A percentile compares a stretch with the other conserved stretches of the same genome.
phyloP scores from a whole-genome alignment of 306 rosid species.

The Albizia julibrissin region DNA sequence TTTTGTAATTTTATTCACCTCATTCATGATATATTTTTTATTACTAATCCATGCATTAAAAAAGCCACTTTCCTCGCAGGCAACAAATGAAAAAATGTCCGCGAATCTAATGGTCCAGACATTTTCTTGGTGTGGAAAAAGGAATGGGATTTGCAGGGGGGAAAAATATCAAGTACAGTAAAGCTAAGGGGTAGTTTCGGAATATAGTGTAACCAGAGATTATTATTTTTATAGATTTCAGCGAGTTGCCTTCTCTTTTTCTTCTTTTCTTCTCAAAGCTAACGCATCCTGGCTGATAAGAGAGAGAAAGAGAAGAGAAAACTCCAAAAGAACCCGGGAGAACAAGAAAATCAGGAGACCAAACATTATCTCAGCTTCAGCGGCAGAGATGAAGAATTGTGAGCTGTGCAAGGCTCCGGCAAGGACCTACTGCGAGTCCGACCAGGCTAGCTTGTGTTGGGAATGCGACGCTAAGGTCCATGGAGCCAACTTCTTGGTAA shows the following conservation, averaged over 20 bases:
- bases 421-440: constrained; percentile 68
- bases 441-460: constrained; percentile 81
- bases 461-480: constrained; percentile 77
- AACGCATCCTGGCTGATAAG: constrained; percentile 24
- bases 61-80: not conserved
- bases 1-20: not conserved
- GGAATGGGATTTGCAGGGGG: not conserved
- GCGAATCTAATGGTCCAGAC: not conserved
- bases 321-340: not conserved
- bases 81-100: not conserved
- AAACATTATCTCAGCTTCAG: not conserved
- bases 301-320: constrained; percentile 31
- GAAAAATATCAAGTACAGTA: not conserved
- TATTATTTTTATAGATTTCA: constrained; percentile 19
- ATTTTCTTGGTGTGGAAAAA: not conserved
- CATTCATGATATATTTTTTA: not conserved
- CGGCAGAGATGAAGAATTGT: constrained; percentile 58
- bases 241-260: not conserved
- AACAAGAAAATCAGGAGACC: constrained; percentile 24
- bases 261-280: not conserved
- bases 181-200: constrained; percentile 29
- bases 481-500: constrained; percentile 73
- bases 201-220: constrained; percentile 3
- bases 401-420: constrained; percentile 69
- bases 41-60: not conserved